A percentile compares a stretch with the other conserved stretches of the same genome.
Evolutionary conservation across 2,329 filamentous ascomycete species (phyloP).

Genomic region (Periconia digitata): DNA sequence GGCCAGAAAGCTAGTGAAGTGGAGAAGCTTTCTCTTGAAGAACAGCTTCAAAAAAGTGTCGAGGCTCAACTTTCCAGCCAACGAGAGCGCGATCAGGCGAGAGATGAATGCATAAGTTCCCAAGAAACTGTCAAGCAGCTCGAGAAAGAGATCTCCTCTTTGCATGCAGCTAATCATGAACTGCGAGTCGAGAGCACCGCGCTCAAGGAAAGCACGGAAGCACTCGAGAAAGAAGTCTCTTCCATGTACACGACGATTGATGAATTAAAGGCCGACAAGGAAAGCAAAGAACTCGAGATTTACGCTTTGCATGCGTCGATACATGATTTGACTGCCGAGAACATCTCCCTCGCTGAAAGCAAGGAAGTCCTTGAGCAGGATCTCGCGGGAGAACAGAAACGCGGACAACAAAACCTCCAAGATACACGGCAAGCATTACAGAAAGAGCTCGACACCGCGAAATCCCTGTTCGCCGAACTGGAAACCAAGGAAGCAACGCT

Average conservation of each 20-base stretch:
- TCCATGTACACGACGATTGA: neutral
- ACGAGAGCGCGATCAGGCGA: no score
- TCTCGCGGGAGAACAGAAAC: slow-evolving; percentile 5
- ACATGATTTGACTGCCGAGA: slow-evolving; percentile 6
- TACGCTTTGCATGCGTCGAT: slow-evolving; percentile 4
- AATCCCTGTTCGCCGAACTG: slow-evolving; percentile 4
- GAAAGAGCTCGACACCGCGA: slow-evolving; percentile 4
- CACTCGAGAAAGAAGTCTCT: slow-evolving; percentile 2
- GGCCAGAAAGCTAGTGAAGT: no score
- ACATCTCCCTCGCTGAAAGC: slow-evolving; percentile 5
- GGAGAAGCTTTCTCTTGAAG: no score
- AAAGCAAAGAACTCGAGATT: slow-evolving; percentile 5
- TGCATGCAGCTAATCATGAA: slow-evolving; percentile 4
- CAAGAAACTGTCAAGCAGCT: neutral
- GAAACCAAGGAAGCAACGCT: slow-evolving; percentile 2
- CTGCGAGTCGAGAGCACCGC: slow-evolving; percentile 6
- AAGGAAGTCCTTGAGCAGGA: slow-evolving; percentile 4
- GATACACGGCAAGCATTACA: slow-evolving; percentile 5
- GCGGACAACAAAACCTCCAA: slow-evolving; percentile 3
- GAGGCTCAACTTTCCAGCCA: no score
- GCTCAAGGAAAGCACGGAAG: slow-evolving; percentile 4
- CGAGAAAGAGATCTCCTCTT: slow-evolving; percentile 4
- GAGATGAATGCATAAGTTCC: no score
- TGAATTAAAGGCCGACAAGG: no score
- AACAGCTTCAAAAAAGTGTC: no score